Percentiles rank a stretch among this genome's conserved stretches.
phyloP scores from a whole-genome alignment of 306 rosid species.

The Rosa rugosa region DNA sequence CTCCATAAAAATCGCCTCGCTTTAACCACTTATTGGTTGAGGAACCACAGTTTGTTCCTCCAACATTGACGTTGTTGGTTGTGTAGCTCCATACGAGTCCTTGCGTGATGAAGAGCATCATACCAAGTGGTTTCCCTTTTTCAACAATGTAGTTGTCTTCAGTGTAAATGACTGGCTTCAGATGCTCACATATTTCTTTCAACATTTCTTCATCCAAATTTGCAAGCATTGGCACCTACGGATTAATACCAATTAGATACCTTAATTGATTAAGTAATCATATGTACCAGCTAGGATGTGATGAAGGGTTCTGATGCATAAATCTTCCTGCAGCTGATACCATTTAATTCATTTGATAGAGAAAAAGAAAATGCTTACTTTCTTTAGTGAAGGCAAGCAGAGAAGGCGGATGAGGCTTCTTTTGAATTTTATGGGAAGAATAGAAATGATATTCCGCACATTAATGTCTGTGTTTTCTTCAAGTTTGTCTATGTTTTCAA shows the following conservation, averaged over 20 bases:
- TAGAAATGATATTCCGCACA: neutral
- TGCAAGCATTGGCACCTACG: neutral
- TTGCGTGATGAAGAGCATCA: neutral
- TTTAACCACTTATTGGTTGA: neutral
- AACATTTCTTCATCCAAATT: neutral
- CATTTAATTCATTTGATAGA: neutral
- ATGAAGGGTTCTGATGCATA: too few relatives aligned
- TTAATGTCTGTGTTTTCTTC: neutral
- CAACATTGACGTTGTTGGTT: neutral
- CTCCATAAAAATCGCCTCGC: slow-evolving; percentile 3
- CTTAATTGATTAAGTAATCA: too few relatives aligned
- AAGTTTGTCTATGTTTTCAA: neutral
- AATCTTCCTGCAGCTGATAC: too few relatives aligned
- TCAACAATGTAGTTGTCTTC: neutral
- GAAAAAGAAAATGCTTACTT: neutral
- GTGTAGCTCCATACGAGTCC: neutral
- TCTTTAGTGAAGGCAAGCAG: neutral
- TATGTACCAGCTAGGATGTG: too few relatives aligned
- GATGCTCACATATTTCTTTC: neutral
- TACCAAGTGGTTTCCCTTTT: neutral
- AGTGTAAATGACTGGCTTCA: neutral
- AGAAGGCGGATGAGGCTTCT: neutral
- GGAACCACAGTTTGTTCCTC: neutral
- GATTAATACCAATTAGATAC: neutral
- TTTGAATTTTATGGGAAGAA: neutral